Evolutionary conservation across 179 eudicot species (phyloP).

Genomic region (Carnegiea gigantea): DNA sequence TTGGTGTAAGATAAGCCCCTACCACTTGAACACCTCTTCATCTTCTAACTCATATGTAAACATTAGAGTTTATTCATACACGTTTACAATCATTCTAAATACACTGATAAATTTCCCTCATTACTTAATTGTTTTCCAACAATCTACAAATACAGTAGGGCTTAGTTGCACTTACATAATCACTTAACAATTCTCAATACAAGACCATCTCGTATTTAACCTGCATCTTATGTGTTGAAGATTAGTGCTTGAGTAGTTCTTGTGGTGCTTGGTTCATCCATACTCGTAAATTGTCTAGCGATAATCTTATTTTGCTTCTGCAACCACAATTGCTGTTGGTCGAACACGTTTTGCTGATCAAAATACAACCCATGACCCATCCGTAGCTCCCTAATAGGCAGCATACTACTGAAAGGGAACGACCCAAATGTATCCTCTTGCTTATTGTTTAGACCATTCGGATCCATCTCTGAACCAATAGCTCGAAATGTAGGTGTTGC

Average conservation of each 20-base stretch:
- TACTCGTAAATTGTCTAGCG: slow-evolving; percentile 42
- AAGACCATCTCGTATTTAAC: neutral
- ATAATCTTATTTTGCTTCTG: slow-evolving; percentile 69
- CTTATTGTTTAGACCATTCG: slow-evolving; percentile 12
- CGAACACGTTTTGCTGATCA: slow-evolving; percentile 42
- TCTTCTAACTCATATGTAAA: too few relatives aligned
- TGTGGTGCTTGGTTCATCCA: neutral
- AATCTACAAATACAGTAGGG: neutral
- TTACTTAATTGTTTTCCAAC: neutral
- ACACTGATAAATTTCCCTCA: too few relatives aligned
- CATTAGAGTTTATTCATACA: too few relatives aligned
- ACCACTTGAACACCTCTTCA: too few relatives aligned
- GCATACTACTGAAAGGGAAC: too few relatives aligned
- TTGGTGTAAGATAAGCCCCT: too few relatives aligned
- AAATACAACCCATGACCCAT: slow-evolving; percentile 14
- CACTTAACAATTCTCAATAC: too few relatives aligned
- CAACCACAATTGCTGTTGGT: slow-evolving; percentile 71
- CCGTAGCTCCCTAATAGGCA: neutral
- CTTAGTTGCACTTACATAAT: too few relatives aligned
- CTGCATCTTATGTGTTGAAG: neutral
- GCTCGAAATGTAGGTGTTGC: slow-evolving; percentile 56
- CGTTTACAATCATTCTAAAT: too few relatives aligned
- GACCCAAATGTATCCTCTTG: slow-evolving; percentile 23
- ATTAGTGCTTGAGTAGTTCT: neutral
- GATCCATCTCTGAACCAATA: slow-evolving; percentile 27